A percentile compares a stretch with the other conserved stretches of the same genome.
Conservation (phyloP, 768 basidiomycete genomes). For the Imleria badia region DNA sequence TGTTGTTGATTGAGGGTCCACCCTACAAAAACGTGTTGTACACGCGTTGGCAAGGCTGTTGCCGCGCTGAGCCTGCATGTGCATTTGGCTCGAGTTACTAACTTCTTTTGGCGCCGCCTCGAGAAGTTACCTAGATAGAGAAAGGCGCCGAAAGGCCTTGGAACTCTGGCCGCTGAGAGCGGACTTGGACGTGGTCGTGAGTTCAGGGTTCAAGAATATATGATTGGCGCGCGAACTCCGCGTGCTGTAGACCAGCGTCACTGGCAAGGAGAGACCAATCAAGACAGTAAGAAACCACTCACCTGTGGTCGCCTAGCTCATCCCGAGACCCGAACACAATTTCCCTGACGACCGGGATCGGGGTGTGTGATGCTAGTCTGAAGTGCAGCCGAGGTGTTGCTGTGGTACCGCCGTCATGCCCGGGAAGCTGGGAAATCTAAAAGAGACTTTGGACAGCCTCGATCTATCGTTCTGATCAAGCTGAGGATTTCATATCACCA, state of each 20-base stretch:
- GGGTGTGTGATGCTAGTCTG: too few species aligned
- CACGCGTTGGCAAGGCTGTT: slow-evolving; percentile 36
- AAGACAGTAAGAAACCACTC: background rate
- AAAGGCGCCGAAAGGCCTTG: slow-evolving; percentile 10
- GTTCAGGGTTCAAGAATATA: background rate
- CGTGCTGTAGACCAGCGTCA: slow-evolving; percentile 12
- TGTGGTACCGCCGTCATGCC: too few species aligned
- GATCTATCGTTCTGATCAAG: too few species aligned
- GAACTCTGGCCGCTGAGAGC: slow-evolving; percentile 13
- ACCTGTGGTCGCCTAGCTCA: slow-evolving; percentile 5
- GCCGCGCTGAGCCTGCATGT: slow-evolving; percentile 15
- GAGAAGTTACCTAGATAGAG: slow-evolving; percentile 11
- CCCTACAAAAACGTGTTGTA: slow-evolving; percentile 36
- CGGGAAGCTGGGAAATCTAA: too few species aligned
- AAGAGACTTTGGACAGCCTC: too few species aligned
- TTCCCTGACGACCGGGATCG: too few species aligned
- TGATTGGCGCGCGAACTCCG: background rate
- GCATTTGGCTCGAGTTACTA: slow-evolving; percentile 14
- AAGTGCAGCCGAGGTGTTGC: too few species aligned
- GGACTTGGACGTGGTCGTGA: slow-evolving; percentile 7
- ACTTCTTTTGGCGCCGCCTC: slow-evolving; percentile 21
- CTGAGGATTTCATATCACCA: too few species aligned
- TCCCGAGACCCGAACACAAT: background rate
- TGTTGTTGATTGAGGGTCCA: slow-evolving; percentile 37
- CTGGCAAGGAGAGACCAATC: background rate